A percentile compares a stretch with the other conserved stretches of the same genome.
These are phyloP conservation scores for Suillus spraguei DNA, from an alignment of 768 basidiomycete genomes.

Conservation along the genomic window DNA sequence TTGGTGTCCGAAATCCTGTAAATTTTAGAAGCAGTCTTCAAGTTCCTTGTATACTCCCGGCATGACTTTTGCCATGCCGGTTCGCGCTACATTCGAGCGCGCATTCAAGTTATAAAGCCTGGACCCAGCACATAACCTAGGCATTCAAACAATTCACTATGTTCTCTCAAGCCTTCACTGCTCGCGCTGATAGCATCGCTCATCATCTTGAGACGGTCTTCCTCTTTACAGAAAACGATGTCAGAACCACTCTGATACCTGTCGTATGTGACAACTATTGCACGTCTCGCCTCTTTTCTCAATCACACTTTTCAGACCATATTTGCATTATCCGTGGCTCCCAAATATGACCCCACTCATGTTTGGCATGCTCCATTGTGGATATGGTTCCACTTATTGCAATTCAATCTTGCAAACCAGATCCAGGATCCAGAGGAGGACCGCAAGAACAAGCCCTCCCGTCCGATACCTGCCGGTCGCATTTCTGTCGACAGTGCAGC, in stretches of 20 bases:
- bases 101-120: not conserved
- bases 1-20: not conserved
- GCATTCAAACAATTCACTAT: not conserved
- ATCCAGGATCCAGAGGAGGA: constrained; percentile 41
- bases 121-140: no score
- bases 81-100: not conserved
- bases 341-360: constrained; percentile 8
- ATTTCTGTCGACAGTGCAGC: constrained; percentile 35
- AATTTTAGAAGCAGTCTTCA: not conserved
- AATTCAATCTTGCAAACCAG: constrained; percentile 44
- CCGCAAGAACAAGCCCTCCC: constrained; percentile 40
- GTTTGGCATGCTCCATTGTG: constrained; percentile 33
- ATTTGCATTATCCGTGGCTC: constrained; percentile 30
- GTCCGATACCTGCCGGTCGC: constrained; percentile 44
- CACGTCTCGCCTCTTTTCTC: not conserved
- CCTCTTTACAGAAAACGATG: constrained; percentile 26
- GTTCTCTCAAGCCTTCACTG: not conserved
- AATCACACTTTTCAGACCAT: constrained; percentile 26
- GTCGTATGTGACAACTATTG: constrained; percentile 13
- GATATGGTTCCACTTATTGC: constrained; percentile 46
- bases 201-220: constrained; percentile 23
- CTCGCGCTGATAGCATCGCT: constrained; percentile 6
- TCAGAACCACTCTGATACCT: constrained; percentile 21
- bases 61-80: not conserved
- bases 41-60: not conserved